phyloP scores from a whole-genome alignment of 352 stramenopile species.

The Globisporangium cederbergense region DNA sequence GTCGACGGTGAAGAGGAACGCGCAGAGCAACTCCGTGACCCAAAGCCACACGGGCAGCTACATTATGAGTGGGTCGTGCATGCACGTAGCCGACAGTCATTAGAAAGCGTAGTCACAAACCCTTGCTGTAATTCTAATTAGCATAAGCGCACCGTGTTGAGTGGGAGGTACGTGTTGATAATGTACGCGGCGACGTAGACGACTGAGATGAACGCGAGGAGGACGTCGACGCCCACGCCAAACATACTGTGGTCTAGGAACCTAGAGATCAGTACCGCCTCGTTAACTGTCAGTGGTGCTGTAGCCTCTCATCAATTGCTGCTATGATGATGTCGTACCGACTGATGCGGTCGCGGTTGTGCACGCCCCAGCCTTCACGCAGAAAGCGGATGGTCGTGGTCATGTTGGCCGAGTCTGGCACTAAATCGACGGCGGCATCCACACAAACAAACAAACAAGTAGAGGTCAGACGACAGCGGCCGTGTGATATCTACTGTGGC shows the following conservation, averaged over 20 bases:
- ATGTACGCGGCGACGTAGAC: conserved; percentile 71
- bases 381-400: conserved; percentile 31
- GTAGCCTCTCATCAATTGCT: no score
- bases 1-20: conserved; percentile 57
- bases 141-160: conserved; percentile 32
- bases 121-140: background rate
- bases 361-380: conserved; percentile 21
- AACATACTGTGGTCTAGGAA: conserved; percentile 78
- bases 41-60: conserved; percentile 70
- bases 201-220: conserved; percentile 54
- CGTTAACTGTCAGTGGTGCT: no score
- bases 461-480: background rate
- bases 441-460: background rate
- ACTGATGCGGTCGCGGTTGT: conserved; percentile 42
- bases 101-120: background rate
- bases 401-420: conserved; percentile 25
- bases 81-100: background rate
- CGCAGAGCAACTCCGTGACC: conserved; percentile 63
- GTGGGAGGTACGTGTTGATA: conserved; percentile 71
- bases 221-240: conserved; percentile 55
- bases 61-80: no score
- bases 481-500: background rate
- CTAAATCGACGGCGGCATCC: conserved; percentile 9
- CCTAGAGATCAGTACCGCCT: no score
- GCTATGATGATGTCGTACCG: conserved; percentile 19